phyloP scores from a whole-genome alignment of 2,329 filamentous ascomycete species.

The Alternaria novae-zelandiae region DNA sequence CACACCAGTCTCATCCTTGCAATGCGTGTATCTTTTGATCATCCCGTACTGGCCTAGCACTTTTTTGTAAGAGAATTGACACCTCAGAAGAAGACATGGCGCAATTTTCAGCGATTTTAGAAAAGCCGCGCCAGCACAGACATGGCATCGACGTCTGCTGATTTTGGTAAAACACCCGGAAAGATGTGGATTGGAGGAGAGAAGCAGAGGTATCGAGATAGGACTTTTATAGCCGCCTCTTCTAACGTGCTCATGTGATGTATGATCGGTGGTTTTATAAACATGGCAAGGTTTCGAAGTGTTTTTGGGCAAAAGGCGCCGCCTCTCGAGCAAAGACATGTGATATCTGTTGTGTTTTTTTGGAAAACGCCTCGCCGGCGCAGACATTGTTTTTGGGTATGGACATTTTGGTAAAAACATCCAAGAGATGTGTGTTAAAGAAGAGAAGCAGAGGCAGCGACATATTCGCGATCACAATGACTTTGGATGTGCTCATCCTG shows the following conservation, averaged over 20 bases:
- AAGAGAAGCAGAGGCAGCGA: too few species aligned
- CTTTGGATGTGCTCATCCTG: too few species aligned
- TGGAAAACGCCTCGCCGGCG: fast-evolving
- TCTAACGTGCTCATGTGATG: background rate
- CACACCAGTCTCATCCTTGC: too few species aligned
- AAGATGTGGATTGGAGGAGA: background rate
- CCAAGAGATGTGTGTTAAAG: background rate
- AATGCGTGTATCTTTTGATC: too few species aligned
- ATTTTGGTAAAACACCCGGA: background rate
- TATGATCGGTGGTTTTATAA: too few species aligned
- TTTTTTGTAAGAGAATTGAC: fast-evolving
- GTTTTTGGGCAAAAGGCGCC: too few species aligned
- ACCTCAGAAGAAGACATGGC: background rate
- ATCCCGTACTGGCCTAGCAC: background rate
- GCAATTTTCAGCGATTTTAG: too few species aligned
- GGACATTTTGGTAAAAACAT: background rate
- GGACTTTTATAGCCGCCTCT: fast-evolving
- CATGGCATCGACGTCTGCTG: background rate
- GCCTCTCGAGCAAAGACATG: background rate
- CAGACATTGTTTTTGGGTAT: background rate
- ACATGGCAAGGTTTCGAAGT: too few species aligned
- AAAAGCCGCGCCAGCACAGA: background rate
- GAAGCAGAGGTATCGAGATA: background rate
- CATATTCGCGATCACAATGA: too few species aligned
- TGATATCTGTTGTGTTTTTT: fast-evolving